phyloP scores from a whole-genome alignment of 1,284 basidiomycete genomes.

The Cronartium quercuum region DNA sequence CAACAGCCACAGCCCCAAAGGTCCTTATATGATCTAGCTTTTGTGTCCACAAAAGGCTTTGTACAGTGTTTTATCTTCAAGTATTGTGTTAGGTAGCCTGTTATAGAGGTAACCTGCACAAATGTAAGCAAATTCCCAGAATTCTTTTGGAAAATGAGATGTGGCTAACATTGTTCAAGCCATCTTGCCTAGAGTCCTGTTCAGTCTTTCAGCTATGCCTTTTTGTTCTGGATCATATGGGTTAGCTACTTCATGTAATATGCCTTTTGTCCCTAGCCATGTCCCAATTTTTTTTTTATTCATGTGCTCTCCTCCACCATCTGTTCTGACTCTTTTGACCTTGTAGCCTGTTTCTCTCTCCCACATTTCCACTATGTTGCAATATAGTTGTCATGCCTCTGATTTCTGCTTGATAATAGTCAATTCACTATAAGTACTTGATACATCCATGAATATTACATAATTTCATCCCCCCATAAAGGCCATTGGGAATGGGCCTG shows the following conservation, averaged over 20 bases:
- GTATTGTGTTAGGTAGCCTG: not conserved
- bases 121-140: not conserved
- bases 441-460: too few species aligned
- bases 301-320: too few species aligned
- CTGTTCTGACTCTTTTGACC: too few species aligned
- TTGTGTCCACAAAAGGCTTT: not conserved
- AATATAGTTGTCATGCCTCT: too few species aligned
- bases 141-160: not conserved
- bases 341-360: too few species aligned
- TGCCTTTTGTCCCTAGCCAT: not conserved
- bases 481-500: too few species aligned
- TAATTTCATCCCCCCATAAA: too few species aligned
- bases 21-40: too few species aligned
- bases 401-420: too few species aligned
- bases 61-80: not conserved
- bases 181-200: not conserved
- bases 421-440: too few species aligned
- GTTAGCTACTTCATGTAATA: not conserved
- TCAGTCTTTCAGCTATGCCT: constrained; percentile 1
- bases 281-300: too few species aligned
- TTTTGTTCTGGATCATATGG: not conserved
- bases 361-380: too few species aligned
- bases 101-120: not conserved
- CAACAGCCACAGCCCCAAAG: not conserved
- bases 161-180: not conserved